Base-by-base conservation (phyloP, 441 rosid genomes). In the Brassica balearica region DNA sequence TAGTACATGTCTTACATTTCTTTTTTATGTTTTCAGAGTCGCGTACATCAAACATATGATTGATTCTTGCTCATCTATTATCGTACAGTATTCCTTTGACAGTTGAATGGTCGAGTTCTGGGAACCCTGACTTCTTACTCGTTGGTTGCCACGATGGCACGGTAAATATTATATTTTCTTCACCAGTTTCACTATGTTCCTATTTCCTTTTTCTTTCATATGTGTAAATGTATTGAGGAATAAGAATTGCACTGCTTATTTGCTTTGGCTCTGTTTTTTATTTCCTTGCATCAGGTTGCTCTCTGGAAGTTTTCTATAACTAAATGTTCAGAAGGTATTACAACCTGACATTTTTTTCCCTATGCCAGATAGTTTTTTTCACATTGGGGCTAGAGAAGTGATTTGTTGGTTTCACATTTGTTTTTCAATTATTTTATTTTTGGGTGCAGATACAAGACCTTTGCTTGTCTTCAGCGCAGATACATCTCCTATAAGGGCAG, bases 81-180 rank as follows among this genome's bases (percentile, higher is more conserved):
- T 64, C 15, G 22, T 69, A 69, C 78, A 77, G 81, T 76, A 71
- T 73, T 76, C 97, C 98, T 72, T 83, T 92, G 86, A 87, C 95
- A 67, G 85, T 94, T 81, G 97, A 96, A 85, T 94, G 99, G 99
- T 96, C 96, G 72, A 79, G 87, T 72, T 79, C 81, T 60, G 78
- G 79, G 19, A 89, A 87, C 46, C 88, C 90, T 74, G 93, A 96
- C 78, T 88, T 85, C 82, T 85, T 96, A 66, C 92, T 94, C 72
- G 98, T 86, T 81, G 99, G 99, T 71, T 94, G 97, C 87, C 98
- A 96, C 73, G 98, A 94, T 81, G 98, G 98, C 83, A 88, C 84
- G 85, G 99, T 94, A 88, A 17, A 17, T 17, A 17, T 17, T 17
- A 17, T 17, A 17, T 17, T 17, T 17, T 17, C 19, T 17, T 17